phyloP scores from a whole-genome alignment of 805 yeast species.

The Kluyveromyces dobzhanskii region DNA sequence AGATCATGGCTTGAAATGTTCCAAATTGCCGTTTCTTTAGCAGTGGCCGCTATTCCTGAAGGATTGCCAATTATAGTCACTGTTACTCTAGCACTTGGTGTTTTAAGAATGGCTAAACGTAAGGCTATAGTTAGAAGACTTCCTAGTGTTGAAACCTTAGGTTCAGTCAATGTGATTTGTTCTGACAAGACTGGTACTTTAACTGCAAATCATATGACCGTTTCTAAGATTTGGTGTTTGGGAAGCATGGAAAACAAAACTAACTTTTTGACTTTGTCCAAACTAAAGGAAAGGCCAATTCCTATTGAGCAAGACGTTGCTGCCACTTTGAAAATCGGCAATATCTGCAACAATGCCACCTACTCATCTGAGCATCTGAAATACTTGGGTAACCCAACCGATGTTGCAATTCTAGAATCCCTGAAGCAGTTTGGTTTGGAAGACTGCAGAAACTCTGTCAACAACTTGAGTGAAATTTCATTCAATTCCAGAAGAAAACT shows the following conservation, averaged over 20 bases:
- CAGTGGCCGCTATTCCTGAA: slow-evolving; percentile 99
- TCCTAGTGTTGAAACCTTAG: slow-evolving; percentile 92
- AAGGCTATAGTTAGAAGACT: slow-evolving; percentile 90
- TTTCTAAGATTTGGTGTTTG: slow-evolving; percentile 71
- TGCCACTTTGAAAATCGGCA: slow-evolving; percentile 54
- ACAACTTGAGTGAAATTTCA: slow-evolving; percentile 67
- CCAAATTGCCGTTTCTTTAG: slow-evolving; percentile 92
- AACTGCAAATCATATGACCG: slow-evolving; percentile 88
- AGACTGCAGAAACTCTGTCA: slow-evolving; percentile 52
- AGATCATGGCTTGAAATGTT: slow-evolving; percentile 96
- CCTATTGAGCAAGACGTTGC: slow-evolving; percentile 46
- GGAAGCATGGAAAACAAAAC: slow-evolving; percentile 41
- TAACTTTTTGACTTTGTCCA: slow-evolving; percentile 36
- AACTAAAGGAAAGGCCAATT: slow-evolving; percentile 33
- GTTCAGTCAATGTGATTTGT: slow-evolving; percentile 89
- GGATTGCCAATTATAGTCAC: slow-evolving; percentile 98
- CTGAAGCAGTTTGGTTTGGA: slow-evolving; percentile 60
- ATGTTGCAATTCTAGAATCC: slow-evolving; percentile 78
- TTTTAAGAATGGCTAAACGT: slow-evolving; percentile 88
- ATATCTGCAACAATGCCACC: slow-evolving; percentile 66
- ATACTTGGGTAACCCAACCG: slow-evolving; percentile 89
- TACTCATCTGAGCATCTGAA: slow-evolving; percentile 61
- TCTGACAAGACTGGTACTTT: slow-evolving; percentile 88
- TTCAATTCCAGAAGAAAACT: slow-evolving; percentile 78
- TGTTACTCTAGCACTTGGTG: slow-evolving; percentile 93